These are phyloP conservation scores for Lanmaoa rubissima DNA, from an alignment of 768 basidiomycete species.

Conservation along the genomic window DNA sequence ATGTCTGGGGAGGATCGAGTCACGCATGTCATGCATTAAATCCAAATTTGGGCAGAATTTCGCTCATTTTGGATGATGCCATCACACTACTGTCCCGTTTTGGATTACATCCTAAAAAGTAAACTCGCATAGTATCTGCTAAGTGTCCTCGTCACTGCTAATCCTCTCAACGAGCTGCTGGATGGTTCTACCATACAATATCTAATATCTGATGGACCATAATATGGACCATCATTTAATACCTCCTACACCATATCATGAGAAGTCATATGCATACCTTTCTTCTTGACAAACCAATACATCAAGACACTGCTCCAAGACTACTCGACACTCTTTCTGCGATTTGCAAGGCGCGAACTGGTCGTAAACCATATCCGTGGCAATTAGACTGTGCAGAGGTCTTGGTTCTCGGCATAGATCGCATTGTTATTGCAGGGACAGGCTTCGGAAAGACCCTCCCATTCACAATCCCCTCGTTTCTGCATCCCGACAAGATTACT, in stretches of 20 bases:
- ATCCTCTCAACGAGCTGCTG: background rate
- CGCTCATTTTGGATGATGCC: no score
- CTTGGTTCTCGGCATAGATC: background rate
- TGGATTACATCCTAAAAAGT: conserved; percentile 1
- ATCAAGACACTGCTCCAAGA: no score
- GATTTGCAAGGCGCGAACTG: no score
- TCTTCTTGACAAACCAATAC: no score
- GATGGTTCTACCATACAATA: background rate
- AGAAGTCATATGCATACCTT: background rate
- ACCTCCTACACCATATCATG: background rate
- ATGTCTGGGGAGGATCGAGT: background rate
- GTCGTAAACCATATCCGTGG: background rate
- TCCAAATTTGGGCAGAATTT: background rate
- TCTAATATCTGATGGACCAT: background rate
- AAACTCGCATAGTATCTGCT: background rate
- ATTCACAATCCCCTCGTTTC: background rate
- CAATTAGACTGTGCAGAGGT: background rate
- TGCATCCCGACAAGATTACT: background rate
- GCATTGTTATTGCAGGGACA: background rate
- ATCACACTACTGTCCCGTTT: background rate
- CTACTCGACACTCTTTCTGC: no score
- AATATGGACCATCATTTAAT: background rate
- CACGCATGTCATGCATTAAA: background rate
- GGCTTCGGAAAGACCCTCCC: background rate
- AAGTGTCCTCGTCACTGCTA: background rate